Base-by-base conservation (phyloP, 129 eudicot genomes). In the Flaveria sonorensis region DNA sequence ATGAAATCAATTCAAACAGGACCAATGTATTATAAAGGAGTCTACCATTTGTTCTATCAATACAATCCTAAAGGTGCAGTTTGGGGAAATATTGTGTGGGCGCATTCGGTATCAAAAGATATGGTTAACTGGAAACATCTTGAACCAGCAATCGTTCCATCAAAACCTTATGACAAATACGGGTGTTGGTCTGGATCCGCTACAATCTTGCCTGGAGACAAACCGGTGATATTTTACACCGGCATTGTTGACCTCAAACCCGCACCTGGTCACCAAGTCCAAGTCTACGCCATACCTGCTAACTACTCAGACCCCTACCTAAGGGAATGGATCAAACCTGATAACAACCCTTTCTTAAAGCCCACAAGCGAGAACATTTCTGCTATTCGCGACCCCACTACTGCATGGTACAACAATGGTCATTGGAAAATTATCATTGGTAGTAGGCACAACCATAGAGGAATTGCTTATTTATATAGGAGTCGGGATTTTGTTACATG, bases 161-260 rank as follows among this genome's bases (percentile, higher is more conserved):
- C 92, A 4, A 77, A 72, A 70, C 84, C 88, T 30, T 89, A 83
- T 16, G 96, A 88, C 18, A 73, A 86, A 50, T 79, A 81, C 11
- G 97, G 97, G 30, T 85, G 96, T 56, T 89, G 97, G 97, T 92
- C 97, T 12, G 96, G 92, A 10, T 92, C 97, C 10, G 90, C 96
- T 62, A 92, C 97, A 0, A 77, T 89, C 62, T 87, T 85, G 6
- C 97, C 96, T 0, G 91, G 88, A 1, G 78, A 82, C 43, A 86
- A 89, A 74, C 96, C 96, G 32, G 64, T 89, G 14, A 87, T 92
- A 18, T 68, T 89, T 36, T 92, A 88, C 68, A 92, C 93, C 0
- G 92, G 96, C 7, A 87, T 91, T 47, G 63, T 82, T 1, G 75
- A 72, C 71, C 47, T 15, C 10, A 78, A 81, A 78, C 86, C 82